A percentile compares a stretch with the other conserved stretches of the same genome.
phyloP scores from a whole-genome alignment of 768 basidiomycete genomes.

The Suillus ampliporus region DNA sequence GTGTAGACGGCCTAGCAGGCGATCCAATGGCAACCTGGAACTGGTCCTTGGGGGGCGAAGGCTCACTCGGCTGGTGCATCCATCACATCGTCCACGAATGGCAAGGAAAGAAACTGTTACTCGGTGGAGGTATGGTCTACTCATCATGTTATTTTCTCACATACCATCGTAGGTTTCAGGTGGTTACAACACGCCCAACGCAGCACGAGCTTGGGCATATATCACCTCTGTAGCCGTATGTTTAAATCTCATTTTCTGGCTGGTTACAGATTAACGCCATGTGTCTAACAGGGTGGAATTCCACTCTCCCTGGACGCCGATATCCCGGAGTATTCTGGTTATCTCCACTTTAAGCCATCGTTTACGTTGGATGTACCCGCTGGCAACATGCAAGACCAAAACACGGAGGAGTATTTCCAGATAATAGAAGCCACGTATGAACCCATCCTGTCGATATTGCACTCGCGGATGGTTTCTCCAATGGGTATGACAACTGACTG shows the following conservation, averaged over 20 bases:
- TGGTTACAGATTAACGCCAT: neutral
- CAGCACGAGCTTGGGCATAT: constrained; percentile 86
- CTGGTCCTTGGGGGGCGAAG: constrained; percentile 62
- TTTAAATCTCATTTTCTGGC: constrained; percentile 15
- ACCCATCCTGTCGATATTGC: constrained; percentile 33
- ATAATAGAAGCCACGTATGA: constrained; percentile 49
- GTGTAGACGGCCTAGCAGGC: constrained; percentile 84
- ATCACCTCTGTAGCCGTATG: constrained; percentile 79
- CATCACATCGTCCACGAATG: constrained; percentile 56
- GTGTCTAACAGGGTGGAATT: constrained; percentile 50
- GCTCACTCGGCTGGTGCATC: constrained; percentile 76
- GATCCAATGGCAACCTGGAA: constrained; percentile 82
- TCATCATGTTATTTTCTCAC: constrained; percentile 3
- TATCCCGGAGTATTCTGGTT: constrained; percentile 79
- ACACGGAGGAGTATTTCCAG: constrained; percentile 61
- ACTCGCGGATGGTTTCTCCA: constrained; percentile 1
- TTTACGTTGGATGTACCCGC: constrained; percentile 79
- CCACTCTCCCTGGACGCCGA: constrained; percentile 61
- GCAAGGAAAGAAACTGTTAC: constrained; percentile 66
- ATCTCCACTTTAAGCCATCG: constrained; percentile 77
- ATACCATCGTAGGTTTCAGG: constrained; percentile 48
- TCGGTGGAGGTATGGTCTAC: constrained; percentile 69
- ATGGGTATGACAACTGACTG: neutral
- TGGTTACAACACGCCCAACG: constrained; percentile 84
- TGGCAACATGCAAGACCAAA: constrained; percentile 78